These are phyloP conservation scores for Laguncularia racemosa DNA, from an alignment of 345 rosid species.

Conservation along the genomic window DNA sequence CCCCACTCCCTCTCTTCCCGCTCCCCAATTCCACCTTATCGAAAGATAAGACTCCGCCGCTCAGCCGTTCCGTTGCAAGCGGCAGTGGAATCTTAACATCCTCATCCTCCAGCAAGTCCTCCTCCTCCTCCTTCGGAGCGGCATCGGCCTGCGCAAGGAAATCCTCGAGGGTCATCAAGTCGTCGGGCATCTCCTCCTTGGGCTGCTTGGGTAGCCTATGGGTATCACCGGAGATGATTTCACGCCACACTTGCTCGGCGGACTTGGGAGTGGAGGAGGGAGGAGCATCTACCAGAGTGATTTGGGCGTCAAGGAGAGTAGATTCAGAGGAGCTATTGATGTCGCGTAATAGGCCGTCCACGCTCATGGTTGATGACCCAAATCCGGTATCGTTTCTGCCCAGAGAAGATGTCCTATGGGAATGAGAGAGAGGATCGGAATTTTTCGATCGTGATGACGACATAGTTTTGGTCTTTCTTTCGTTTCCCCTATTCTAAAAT, in stretches of 20 bases:
- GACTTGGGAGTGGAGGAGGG: constrained; percentile 13
- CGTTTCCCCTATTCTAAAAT: no score
- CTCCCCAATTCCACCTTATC: constrained; percentile 36
- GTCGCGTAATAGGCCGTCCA: constrained; percentile 34
- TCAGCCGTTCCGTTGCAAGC: constrained; percentile 23
- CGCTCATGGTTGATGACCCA: constrained; percentile 31
- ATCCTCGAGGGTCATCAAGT: constrained; percentile 87
- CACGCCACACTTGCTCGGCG: constrained; percentile 84
- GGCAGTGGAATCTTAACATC: constrained; percentile 29
- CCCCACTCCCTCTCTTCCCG: constrained; percentile 64
- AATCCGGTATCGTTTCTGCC: neutral
- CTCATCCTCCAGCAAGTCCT: constrained; percentile 3
- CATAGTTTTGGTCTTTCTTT: constrained; percentile 16
- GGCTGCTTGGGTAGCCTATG: constrained; percentile 18
- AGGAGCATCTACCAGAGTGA: constrained; percentile 31
- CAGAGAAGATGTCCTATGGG: constrained; percentile 28
- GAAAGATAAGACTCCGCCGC: constrained; percentile 42
- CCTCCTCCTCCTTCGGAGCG: constrained; percentile 22
- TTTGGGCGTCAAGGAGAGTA: constrained; percentile 30
- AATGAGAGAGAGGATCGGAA: constrained; percentile 35
- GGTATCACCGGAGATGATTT: constrained; percentile 45
- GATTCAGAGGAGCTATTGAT: constrained; percentile 32
- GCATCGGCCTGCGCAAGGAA: constrained; percentile 72
- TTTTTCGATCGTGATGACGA: constrained; percentile 51
- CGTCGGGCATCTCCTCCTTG: constrained; percentile 71